phyloP scores from a whole-genome alignment of 768 basidiomycete genomes.

The Rubroboletus pulcherrimus region DNA sequence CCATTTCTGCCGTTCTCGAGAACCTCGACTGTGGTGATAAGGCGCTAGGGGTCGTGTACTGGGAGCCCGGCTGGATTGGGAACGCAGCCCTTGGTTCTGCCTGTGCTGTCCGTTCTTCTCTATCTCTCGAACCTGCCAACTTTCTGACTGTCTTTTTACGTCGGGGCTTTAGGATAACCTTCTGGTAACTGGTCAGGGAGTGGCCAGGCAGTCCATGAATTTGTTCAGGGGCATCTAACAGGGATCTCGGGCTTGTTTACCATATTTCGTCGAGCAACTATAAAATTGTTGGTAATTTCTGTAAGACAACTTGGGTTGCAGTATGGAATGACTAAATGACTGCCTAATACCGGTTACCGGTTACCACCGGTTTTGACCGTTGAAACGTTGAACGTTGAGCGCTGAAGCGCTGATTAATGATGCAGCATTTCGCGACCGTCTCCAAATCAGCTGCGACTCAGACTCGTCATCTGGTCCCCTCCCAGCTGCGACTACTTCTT shows the following conservation, averaged over 20 bases:
- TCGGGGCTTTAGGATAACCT: constrained; percentile 4
- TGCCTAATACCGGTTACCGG: background rate
- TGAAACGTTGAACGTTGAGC: too few species aligned
- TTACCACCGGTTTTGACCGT: background rate
- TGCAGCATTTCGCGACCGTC: background rate
- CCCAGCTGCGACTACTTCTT: background rate
- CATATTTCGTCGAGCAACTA: background rate
- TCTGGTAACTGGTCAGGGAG: constrained; percentile 4
- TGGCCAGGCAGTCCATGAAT: constrained; percentile 5
- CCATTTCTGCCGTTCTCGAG: background rate
- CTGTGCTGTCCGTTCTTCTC: constrained; percentile 8
- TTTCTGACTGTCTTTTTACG: background rate
- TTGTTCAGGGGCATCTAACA: background rate
- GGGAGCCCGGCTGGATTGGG: constrained; percentile 7
- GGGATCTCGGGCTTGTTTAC: background rate
- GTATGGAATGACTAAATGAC: background rate
- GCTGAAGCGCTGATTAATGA: background rate
- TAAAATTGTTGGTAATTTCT: background rate
- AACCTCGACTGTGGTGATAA: background rate
- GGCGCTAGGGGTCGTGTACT: constrained; percentile 12
- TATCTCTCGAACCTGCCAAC: background rate
- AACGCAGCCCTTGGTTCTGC: constrained; percentile 5
- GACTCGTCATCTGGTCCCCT: background rate
- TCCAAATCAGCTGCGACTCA: background rate
- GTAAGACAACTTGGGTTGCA: too few species aligned